Evolutionary conservation across 164 flowering plant species (phyloP).

Genomic region (Annona cherimola): DNA sequence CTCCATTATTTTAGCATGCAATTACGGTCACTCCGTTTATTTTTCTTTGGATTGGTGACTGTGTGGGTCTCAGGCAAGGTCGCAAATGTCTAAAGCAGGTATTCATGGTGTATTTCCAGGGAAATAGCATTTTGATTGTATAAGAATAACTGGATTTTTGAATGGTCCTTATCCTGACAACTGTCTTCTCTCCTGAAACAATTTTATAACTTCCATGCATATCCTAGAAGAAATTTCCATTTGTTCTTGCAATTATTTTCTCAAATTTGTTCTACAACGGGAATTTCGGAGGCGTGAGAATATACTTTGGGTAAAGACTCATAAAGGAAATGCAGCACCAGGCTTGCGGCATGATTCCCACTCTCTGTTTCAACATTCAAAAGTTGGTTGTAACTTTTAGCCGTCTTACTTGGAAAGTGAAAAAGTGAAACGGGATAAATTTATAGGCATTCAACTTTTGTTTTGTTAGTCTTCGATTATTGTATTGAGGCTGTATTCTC

Average conservation of each 20-base stretch:
- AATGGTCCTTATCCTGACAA: neutral
- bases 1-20: slow-evolving; percentile 42
- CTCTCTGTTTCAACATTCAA: slow-evolving; percentile 92
- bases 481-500: neutral
- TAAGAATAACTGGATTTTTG: neutral
- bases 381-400: slow-evolving; percentile 41
- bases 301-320: slow-evolving; percentile 99
- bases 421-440: too few species aligned
- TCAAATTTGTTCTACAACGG: slow-evolving; percentile 52
- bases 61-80: slow-evolving; percentile 96
- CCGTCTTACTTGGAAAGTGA: neutral
- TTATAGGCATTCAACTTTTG: neutral
- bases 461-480: neutral
- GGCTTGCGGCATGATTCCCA: slow-evolving; percentile 93
- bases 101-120: neutral
- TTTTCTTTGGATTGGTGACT: slow-evolving; percentile 99
- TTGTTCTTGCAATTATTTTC: neutral
- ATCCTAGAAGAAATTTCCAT: neutral
- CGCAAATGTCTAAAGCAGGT: slow-evolving; percentile 97
- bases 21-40: slow-evolving; percentile 97
- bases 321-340: slow-evolving; percentile 80
- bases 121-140: neutral
- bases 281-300: slow-evolving; percentile 98
- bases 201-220: too few species aligned
- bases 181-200: neutral